Conservation (phyloP, 225 moss, liverwort and hornwort genomes). For the Anthoceros angustus region DNA sequence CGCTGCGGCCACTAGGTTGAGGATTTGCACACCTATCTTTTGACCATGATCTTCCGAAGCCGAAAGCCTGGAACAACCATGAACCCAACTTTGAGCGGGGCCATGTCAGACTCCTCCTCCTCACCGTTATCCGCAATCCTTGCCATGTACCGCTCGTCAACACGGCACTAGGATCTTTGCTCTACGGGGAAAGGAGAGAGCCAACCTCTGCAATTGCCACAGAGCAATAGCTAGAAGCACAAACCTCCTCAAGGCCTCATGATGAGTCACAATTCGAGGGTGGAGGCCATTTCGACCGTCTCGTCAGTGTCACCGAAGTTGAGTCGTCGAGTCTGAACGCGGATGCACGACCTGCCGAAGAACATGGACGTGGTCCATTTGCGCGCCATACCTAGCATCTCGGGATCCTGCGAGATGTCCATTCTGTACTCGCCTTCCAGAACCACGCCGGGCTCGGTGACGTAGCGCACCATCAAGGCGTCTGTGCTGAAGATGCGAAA, state of each 20-base stretch:
- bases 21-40: slow-evolving; percentile 26
- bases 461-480: neutral
- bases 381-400: no score
- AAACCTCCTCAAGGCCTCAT: no score
- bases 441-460: slow-evolving; percentile 8
- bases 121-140: no score
- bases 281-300: neutral
- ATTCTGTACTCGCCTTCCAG: neutral
- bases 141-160: no score
- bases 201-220: no score
- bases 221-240: no score
- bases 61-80: slow-evolving; percentile 43
- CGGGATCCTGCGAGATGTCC: neutral
- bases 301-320: no score
- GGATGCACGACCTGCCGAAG: slow-evolving; percentile 15
- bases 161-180: no score
- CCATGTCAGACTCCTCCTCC: slow-evolving; percentile 17
- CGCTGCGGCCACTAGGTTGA: no score
- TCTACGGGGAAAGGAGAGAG: no score
- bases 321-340: slow-evolving; percentile 2
- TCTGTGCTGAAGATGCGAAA: neutral
- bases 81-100: slow-evolving; percentile 23
- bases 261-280: no score
- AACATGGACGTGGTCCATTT: slow-evolving; percentile 7
- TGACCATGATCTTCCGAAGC: slow-evolving; percentile 24